Base-by-base conservation (phyloP, 345 rosid genomes). In the Populus alba region DNA sequence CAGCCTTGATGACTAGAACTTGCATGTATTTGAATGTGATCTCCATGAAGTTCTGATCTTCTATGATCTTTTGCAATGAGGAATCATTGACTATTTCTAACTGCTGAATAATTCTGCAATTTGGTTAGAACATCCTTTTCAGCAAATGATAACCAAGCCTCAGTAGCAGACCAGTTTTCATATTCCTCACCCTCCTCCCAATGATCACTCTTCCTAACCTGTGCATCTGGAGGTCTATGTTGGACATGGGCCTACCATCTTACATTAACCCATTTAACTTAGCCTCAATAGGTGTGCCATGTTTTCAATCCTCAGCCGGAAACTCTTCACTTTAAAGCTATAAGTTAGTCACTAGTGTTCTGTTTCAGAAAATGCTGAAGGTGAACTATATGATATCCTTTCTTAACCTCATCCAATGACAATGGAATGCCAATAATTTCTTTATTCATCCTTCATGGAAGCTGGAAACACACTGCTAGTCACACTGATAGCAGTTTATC, bases 341-440 rank as follows among this genome's bases (percentile, higher is more conserved):
- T 11, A 9, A 59, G 12, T n/a, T 23, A 59, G 29, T 12, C 13
- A 12, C 63, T 38, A 68, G 9, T 68, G 13, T 68, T 15, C 25
- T 68, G 18, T 69, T 41, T 41, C 29, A 22, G 17, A 6, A 41
- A 69, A 69, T 69, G 29, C 27, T 41, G 72, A 59, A 59, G 63
- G 23, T n/a, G 29, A n/a, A 11, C 10, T 3, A 59, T 59, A 27
- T 11, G 12, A 69, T 68, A 39, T 25, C 20, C 35, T 37, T 69
- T n/a, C 13, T 2, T 11, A 69, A 69, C 53, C 22, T 41, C 17
- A 23, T 69, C 49, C 43, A 13, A 41, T 41, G 53, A 10, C 33
- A 69, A 69, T 23, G 11, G 33, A 41, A 69, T 39, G 72, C 72
- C 33, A 23, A 41, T 69, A 69, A 69, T 69, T 38, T 59, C 65